Conservation (phyloP, 2,329 filamentous ascomycete genomes). For the Zymoseptoria tritici region DNA sequence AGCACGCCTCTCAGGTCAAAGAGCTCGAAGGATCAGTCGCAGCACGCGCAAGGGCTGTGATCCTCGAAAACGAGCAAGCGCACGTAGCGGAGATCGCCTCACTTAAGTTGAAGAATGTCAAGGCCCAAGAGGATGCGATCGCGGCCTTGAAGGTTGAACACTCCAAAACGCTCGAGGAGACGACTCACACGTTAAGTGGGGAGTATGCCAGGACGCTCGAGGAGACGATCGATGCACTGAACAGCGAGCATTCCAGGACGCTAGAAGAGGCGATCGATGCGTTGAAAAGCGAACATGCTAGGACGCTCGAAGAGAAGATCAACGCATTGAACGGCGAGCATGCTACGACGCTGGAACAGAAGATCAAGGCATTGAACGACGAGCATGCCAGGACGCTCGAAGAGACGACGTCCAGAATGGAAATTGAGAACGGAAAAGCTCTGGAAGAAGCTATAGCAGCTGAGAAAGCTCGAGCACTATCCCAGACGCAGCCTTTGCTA, state of each 20-base stretch:
- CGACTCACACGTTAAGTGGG: background rate
- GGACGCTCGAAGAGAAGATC: slow-evolving; percentile 7
- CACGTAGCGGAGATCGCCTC: slow-evolving; percentile 7
- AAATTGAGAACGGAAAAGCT: slow-evolving; percentile 3
- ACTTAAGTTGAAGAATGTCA: background rate
- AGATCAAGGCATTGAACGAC: background rate
- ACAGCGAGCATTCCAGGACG: slow-evolving; percentile 9
- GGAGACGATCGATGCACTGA: background rate
- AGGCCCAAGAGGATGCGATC: slow-evolving; percentile 3
- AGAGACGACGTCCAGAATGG: slow-evolving; percentile 7
- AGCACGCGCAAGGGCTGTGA: slow-evolving; percentile 7
- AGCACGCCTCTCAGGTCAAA: slow-evolving; percentile 9
- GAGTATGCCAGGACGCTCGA: slow-evolving; percentile 3
- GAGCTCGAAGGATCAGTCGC: slow-evolving; percentile 14
- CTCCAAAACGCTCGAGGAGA: background rate
- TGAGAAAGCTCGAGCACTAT: background rate
- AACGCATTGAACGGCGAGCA: slow-evolving; percentile 7
- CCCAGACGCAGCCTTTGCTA: background rate
- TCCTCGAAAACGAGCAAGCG: slow-evolving; percentile 3
- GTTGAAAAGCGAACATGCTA: slow-evolving; percentile 7
- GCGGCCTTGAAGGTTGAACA: slow-evolving; percentile 10
- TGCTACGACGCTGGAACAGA: background rate
- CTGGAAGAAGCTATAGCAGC: slow-evolving; percentile 3
- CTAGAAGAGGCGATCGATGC: slow-evolving; percentile 8
- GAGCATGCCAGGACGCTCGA: slow-evolving; percentile 4